Evolutionary conservation across 2,329 filamentous ascomycete genomes (phyloP), one percentile per base, ranked within the genome.

Genomic region (Trichophyton mentagrophytes): DNA sequence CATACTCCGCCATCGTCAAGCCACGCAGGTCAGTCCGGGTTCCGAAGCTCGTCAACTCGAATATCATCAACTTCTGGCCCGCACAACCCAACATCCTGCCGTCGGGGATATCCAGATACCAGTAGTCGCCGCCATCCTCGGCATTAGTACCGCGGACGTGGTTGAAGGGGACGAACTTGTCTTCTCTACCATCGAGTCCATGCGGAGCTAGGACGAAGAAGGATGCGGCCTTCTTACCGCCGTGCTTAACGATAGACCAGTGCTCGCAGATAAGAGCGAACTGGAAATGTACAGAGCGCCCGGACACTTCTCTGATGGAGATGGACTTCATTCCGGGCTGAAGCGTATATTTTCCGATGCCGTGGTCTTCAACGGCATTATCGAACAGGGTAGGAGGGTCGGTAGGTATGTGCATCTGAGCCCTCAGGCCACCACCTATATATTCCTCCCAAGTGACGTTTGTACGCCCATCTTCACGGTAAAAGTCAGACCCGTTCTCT

Each of bases 251-350:
- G n/a, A 85, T 78, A 49, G 85, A 84, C 89, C 89, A 96, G 71
- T 97, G 92, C 68, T 84, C 82, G 70, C 92, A 97, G 9, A 86
- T 69, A 62, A 88, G 87, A 59, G 82, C 82, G 69, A 95, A 91
- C 68, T 89, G 86, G 74, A 97, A 96, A 15, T 89, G 83, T 30
- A 93, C 76, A 0, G 80, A 74, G 46, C 80, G 44, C 69, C 67
- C 2, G 69, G 67, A 68, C 0, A 77, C 72, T 66, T 83, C 81
- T 64, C 81, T 69, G 2, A 89, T 80, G 1, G 79, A 75, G 62
- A 95, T 85, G 36, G 82, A 77, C 64, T 81, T 82, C 58, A 73
- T 70, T 3, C 73, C 69, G 0, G 89, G 91, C 60, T 79, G 75
- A 67, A 95, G 82, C 0, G 82, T 85, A 13, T 79, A 78, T 47